Evolutionary conservation across 2,329 filamentous ascomycete species (phyloP), one percentile per base, ranked within the genome.

Genomic region (Botrytis galanthina): DNA sequence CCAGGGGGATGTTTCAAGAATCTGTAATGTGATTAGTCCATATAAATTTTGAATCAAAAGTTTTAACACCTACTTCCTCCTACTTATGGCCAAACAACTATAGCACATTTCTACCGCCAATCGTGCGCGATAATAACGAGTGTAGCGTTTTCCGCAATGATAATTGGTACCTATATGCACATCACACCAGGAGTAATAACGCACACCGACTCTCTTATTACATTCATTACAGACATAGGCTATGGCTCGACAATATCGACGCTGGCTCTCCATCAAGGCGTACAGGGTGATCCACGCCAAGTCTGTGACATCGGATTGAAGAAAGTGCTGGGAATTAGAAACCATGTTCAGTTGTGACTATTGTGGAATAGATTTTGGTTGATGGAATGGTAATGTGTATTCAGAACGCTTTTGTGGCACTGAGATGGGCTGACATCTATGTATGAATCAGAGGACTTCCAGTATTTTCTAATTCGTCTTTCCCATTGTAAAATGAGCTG

Each of bases 191-290:
- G 51, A 57, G n/a, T 18, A 29, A 57, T 57, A 57, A 9, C 4
- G 14, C 51, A 57, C n/a, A 57, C 32, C 51, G 14, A 16, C n/a
- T 57, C n/a, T 57, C 51, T 29, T 18, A n/a, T 57, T 29, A 9
- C 51, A 57, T 32, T 18, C n/a, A 18, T 3, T 32, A 3, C n/a
- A 29, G 14, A 57, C 14, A 32, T 16, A 4, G 14, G 29, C 51
- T 18, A 29, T 18, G 14, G 51, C 51, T 57, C 14, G n/a, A 29
- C 51, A 57, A 57, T 9, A 32, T 29, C 9, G 10, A 18, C 16
- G n/a, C 14, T 32, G 7, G 0, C 1, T 0, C 3, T 18, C 14
- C 14, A 8, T 3, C n/a, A 29, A 1, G 8, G 16, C 8, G n/a
- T 0, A 1, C 3, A 57, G 29, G n/a, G 14, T 57, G 14, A 57